Evolutionary conservation across 371 early-diverging fungal genomes (phyloP), one percentile per base, ranked within the genome.

Genomic region (Gilbertella persicaria): DNA sequence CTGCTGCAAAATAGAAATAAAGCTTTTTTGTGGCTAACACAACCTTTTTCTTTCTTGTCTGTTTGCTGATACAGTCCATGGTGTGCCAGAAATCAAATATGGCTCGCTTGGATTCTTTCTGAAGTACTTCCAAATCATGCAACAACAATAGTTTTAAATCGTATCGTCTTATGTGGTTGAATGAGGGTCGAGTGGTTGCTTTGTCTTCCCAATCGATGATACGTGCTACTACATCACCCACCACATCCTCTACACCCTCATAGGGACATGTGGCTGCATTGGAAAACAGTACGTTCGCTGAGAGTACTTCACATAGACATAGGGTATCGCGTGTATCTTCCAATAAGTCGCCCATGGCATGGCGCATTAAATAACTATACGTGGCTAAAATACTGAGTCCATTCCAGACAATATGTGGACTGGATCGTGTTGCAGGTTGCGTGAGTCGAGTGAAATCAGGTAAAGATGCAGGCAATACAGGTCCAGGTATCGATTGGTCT

Each of bases 291-390:
- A 67, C 57, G 10, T 46, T 6, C 4, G 25, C 45, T 2, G 65
- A 73, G 14, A 70, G 20, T 25, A 16, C 23, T 1, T 50, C 25
- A 3, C 62, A 30, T 3, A 58, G 42, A 14, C 39, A 2, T 1
- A 63, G 19, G 5, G 66, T 58, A 14, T 60, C 50, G n/a, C 33
- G 21, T 3, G 28, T 20, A 49, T 71, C 65, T 12, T 75, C 72
- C 1, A 50, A 29, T 2, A 67, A 16, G 9, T 66, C 66, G 4
- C 72, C 75, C 45, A 69, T 38, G 1, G 58, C 39, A 19, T 67
- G 69, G 8, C 75, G 69, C 60, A 69, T 60, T 20, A 69, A 23
- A 37, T 75, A 75, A n/a, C 67, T 62, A 44, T 75, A 75, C 2
- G 62, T 64, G 23, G 55, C 60, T 8, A 59, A 13, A 5, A 67